Conservation (phyloP, 2,329 filamentous ascomycete genomes). For the Monosporascus cannonballus region DNA sequence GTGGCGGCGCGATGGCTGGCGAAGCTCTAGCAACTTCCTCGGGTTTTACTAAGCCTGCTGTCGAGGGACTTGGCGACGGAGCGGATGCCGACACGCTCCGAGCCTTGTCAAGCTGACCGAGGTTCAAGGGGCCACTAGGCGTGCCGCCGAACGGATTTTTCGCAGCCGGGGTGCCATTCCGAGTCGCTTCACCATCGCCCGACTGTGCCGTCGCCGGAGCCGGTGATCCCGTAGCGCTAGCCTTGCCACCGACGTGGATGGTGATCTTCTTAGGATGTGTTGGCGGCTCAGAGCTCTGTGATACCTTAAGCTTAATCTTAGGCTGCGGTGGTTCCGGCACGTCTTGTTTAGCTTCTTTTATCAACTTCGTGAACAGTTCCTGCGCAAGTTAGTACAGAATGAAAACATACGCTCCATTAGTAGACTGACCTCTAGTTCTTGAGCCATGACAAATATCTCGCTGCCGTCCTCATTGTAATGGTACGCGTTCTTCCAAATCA, state of each 20-base stretch:
- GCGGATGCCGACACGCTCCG: slow-evolving; percentile 35
- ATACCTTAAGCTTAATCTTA: slow-evolving; percentile 76
- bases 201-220: slow-evolving; percentile 32
- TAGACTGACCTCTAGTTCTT: slow-evolving; percentile 65
- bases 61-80: slow-evolving; percentile 41
- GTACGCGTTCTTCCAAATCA: slow-evolving; percentile 83
- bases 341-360: slow-evolving; percentile 65
- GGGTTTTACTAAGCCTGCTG: slow-evolving; percentile 24
- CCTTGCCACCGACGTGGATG: slow-evolving; percentile 60
- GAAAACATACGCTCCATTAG: not conserved
- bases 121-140: slow-evolving; percentile 5
- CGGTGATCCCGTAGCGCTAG: slow-evolving; percentile 48
- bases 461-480: slow-evolving; percentile 91
- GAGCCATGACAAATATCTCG: slow-evolving; percentile 70
- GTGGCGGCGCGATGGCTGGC: slow-evolving; percentile 24
- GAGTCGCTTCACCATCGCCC: slow-evolving; percentile 26
- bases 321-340: slow-evolving; percentile 68
- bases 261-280: slow-evolving; percentile 58
- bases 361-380: slow-evolving; percentile 61
- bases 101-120: slow-evolving; percentile 31
- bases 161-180: slow-evolving; percentile 21
- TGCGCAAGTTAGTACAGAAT: slow-evolving; percentile 29
- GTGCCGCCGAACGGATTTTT: slow-evolving; percentile 24
- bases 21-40: slow-evolving; percentile 29
- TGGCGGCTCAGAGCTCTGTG: slow-evolving; percentile 39